phyloP scores from a whole-genome alignment of 2,329 filamentous ascomycete species.

The Cladosporium austrohemisphaericum region DNA sequence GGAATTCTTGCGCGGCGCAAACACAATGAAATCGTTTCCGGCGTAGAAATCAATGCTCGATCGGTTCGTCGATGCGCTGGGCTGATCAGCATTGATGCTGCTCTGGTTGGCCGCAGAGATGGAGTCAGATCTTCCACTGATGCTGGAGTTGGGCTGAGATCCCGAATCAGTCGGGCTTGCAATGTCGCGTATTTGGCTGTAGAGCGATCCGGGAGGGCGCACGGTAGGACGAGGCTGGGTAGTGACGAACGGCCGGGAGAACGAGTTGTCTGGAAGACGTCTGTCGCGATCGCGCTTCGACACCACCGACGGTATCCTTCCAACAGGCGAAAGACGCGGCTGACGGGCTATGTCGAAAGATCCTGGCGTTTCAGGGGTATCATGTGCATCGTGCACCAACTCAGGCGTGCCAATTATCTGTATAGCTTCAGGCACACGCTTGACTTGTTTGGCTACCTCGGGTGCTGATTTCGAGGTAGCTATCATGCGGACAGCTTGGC shows the following conservation, averaged over 20 bases:
- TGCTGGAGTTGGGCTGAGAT: slow-evolving; percentile 28
- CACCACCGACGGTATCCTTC: slow-evolving; percentile 79
- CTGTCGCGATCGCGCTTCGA: slow-evolving; percentile 61
- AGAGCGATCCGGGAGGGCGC: slow-evolving; percentile 26
- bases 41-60: slow-evolving; percentile 24
- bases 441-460: not conserved
- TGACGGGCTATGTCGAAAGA: slow-evolving; percentile 15
- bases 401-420: slow-evolving; percentile 16
- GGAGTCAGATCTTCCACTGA: slow-evolving; percentile 26
- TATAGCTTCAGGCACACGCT: not conserved
- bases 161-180: slow-evolving; percentile 28
- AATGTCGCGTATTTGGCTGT: slow-evolving; percentile 33
- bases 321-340: slow-evolving; percentile 67
- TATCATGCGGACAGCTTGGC: slow-evolving; percentile 21
- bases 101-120: slow-evolving; percentile 19
- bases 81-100: slow-evolving; percentile 21
- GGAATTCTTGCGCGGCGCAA: slow-evolving; percentile 70
- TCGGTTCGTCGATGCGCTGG: slow-evolving; percentile 24
- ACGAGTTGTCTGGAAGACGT: slow-evolving; percentile 69
- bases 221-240: slow-evolving; percentile 38
- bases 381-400: slow-evolving; percentile 21
- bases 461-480: not conserved
- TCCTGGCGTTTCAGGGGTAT: slow-evolving; percentile 29
- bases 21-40: slow-evolving; percentile 64
- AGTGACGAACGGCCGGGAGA: slow-evolving; percentile 72